phyloP scores from a whole-genome alignment of 116 monocot species.

The Zostera marina region DNA sequence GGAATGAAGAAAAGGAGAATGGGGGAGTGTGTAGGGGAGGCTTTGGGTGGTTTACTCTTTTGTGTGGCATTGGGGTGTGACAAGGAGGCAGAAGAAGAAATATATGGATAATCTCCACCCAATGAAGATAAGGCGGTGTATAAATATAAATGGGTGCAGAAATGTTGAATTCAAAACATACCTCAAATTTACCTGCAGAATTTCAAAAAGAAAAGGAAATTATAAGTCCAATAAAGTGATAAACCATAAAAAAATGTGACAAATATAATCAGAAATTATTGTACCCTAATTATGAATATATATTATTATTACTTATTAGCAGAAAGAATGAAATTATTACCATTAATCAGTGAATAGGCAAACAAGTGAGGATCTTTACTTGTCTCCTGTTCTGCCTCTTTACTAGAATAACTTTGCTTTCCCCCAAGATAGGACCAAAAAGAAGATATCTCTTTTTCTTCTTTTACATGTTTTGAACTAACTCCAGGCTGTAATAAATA shows the following conservation, averaged over 20 bases:
- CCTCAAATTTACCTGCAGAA: slow-evolving; percentile 77
- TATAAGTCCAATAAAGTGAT: neutral
- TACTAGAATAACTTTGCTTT: slow-evolving; percentile 60
- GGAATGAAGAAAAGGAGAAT: too few relatives aligned
- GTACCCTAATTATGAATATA: too few relatives aligned
- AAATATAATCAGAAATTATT: too few relatives aligned
- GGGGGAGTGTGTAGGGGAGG: too few relatives aligned
- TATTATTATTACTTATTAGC: neutral
- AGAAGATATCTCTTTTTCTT: slow-evolving; percentile 85
- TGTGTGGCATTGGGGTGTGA: too few relatives aligned
- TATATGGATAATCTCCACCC: too few relatives aligned
- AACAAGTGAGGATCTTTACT: slow-evolving; percentile 93
- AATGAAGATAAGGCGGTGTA: too few relatives aligned
- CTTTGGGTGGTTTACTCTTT: too few relatives aligned
- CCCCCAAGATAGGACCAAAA: slow-evolving; percentile 99
- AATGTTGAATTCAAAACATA: slow-evolving; percentile 17
- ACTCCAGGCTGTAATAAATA: slow-evolving; percentile 51
- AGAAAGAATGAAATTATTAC: slow-evolving; percentile 14
- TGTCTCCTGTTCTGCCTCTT: slow-evolving; percentile 46
- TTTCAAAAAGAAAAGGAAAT: neutral
- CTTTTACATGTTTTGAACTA: slow-evolving; percentile 64
- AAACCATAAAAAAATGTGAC: too few relatives aligned
- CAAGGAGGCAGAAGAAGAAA: too few relatives aligned
- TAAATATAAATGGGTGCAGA: neutral
- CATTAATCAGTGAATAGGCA: slow-evolving; percentile 54